Evolutionary conservation across 179 eudicot genomes (phyloP).

Genomic region (Drosera spatulata): DNA sequence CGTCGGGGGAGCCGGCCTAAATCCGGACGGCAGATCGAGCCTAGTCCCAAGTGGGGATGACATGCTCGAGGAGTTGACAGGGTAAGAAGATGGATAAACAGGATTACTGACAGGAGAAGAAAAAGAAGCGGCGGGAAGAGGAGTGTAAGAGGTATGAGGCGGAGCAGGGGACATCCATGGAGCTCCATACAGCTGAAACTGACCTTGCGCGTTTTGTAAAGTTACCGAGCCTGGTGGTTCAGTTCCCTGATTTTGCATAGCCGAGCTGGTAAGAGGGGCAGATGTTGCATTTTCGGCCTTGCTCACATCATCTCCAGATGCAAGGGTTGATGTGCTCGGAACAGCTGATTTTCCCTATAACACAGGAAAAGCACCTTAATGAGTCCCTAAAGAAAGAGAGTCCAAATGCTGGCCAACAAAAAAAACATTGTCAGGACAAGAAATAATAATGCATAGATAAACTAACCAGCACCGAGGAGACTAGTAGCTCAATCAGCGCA

Average conservation of each 20-base stretch:
- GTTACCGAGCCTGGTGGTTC: constrained; percentile 29
- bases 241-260: constrained; percentile 28
- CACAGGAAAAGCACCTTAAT: neutral
- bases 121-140: constrained; percentile 16
- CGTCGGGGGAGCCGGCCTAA: constrained; percentile 31
- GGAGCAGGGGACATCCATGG: constrained; percentile 46
- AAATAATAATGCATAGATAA: neutral
- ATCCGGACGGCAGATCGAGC: constrained; percentile 23
- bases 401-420: neutral
- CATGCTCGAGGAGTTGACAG: constrained; percentile 28
- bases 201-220: constrained; percentile 29
- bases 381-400: neutral
- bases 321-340: constrained; percentile 30
- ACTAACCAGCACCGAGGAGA: constrained; percentile 68
- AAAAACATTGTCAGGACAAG: neutral
- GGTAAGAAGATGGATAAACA: constrained; percentile 22
- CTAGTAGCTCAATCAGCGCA: constrained; percentile 59
- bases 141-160: constrained; percentile 31
- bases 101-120: constrained; percentile 13
- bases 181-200: constrained; percentile 38
- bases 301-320: constrained; percentile 25
- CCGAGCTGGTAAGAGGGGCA: constrained; percentile 14
- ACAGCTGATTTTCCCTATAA: constrained; percentile 56
- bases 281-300: constrained; percentile 25
- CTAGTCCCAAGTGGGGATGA: constrained; percentile 35